Evolutionary conservation across 1,284 basidiomycete species (phyloP).

Genomic region (Malassezia caprae): DNA sequence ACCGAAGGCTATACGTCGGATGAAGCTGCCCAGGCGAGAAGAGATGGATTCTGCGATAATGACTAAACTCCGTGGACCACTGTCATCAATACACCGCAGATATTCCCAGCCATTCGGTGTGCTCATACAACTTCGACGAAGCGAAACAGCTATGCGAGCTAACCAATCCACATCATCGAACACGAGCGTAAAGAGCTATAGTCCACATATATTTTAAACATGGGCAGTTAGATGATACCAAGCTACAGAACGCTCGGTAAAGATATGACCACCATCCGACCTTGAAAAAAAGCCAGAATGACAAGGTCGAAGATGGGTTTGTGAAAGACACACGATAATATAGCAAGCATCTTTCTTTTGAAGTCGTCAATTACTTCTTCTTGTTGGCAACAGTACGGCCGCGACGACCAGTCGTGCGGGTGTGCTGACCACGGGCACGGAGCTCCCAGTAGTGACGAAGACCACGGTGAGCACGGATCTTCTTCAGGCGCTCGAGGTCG

Average conservation of each 20-base stretch:
- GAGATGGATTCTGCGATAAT: background rate
- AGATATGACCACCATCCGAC: background rate
- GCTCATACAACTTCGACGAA: too few species aligned
- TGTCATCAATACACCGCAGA: too few species aligned
- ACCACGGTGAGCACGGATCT: constrained; percentile 97
- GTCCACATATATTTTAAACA: background rate
- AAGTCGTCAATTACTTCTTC: constrained; percentile 40
- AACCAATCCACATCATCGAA: background rate
- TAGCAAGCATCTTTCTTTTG: constrained; percentile 3
- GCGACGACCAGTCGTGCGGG: constrained; percentile 82
- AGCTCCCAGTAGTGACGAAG: constrained; percentile 94
- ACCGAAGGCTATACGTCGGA: background rate
- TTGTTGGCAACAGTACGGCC: constrained; percentile 48
- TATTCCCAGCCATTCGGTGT: too few species aligned
- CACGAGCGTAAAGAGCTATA: background rate
- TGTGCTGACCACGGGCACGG: constrained; percentile 85
- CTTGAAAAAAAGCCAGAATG: background rate
- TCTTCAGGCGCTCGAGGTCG: constrained; percentile 96
- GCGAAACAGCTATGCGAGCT: too few species aligned
- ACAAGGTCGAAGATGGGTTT: background rate
- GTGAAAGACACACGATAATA: background rate
- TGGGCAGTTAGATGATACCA: background rate
- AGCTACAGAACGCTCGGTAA: background rate
- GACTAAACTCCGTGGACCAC: background rate
- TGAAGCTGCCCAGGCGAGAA: background rate